A percentile compares a stretch with the other conserved stretches of the same genome.
Evolutionary conservation across 495 filamentous ascomycete species (phyloP).

Genomic region (Evernia prunastri): DNA sequence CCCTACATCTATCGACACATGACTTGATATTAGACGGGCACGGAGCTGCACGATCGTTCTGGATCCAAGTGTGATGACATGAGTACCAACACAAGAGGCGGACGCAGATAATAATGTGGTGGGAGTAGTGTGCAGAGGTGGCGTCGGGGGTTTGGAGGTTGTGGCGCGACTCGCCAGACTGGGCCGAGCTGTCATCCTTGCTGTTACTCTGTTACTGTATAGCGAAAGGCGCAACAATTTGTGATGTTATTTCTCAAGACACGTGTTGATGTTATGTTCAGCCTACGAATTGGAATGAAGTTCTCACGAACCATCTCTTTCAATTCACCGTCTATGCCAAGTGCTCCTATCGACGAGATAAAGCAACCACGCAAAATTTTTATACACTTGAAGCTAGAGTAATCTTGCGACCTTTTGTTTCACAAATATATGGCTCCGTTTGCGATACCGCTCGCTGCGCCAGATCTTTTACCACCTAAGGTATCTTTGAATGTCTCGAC

Average conservation of each 20-base stretch:
- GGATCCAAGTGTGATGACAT: slow-evolving; percentile 54
- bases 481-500: not conserved
- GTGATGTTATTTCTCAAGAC: not conserved
- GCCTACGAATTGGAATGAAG: not conserved
- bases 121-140: slow-evolving; percentile 43
- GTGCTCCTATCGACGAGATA: not conserved
- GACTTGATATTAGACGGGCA: slow-evolving; percentile 50
- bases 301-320: not conserved
- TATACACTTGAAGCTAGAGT: not conserved
- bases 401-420: not conserved
- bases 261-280: not conserved
- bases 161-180: slow-evolving; percentile 8
- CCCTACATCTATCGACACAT: slow-evolving; percentile 57
- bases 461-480: not conserved
- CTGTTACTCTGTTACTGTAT: not conserved
- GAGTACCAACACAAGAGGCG: slow-evolving; percentile 54
- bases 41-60: slow-evolving; percentile 67
- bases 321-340: not conserved
- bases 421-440: not conserved
- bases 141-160: slow-evolving; percentile 19
- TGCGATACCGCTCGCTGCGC: not conserved
- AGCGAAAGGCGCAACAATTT: not conserved
- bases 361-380: not conserved
- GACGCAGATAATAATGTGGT: slow-evolving; percentile 54
- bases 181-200: slow-evolving; percentile 19